Evolutionary conservation across 2,329 filamentous ascomycete species (phyloP).

Genomic region (Trichoderma koningii): DNA sequence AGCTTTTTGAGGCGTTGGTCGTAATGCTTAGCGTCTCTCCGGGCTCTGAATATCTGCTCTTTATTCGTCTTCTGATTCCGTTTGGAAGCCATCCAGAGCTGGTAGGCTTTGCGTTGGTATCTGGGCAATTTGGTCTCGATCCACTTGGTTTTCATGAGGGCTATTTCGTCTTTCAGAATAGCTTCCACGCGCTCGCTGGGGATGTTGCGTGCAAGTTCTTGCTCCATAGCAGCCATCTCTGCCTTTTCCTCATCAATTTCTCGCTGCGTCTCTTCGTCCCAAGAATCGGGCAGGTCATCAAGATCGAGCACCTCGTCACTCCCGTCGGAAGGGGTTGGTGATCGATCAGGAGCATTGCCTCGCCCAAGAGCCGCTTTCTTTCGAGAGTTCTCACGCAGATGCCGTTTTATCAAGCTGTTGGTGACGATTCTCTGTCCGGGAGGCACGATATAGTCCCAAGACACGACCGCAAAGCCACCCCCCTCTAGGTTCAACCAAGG

Average conservation of each 20-base stretch:
- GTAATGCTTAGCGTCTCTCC: slow-evolving; percentile 46
- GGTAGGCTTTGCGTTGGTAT: slow-evolving; percentile 57
- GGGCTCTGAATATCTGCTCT: slow-evolving; percentile 48
- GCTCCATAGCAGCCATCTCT: slow-evolving; percentile 30
- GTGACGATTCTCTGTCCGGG: slow-evolving; percentile 50
- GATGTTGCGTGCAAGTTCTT: slow-evolving; percentile 36
- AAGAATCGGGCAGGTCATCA: slow-evolving; percentile 36
- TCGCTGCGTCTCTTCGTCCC: slow-evolving; percentile 58
- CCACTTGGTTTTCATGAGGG: slow-evolving; percentile 58
- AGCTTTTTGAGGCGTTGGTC: slow-evolving; percentile 58
- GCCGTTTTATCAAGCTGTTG: slow-evolving; percentile 44
- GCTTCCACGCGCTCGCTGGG: slow-evolving; percentile 50
- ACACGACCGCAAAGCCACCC: slow-evolving; percentile 36
- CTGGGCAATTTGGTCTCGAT: slow-evolving; percentile 57
- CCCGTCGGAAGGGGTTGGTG: slow-evolving; percentile 30
- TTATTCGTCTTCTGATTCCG: slow-evolving; percentile 40
- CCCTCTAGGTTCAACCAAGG: slow-evolving; percentile 31
- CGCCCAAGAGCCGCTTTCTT: slow-evolving; percentile 27
- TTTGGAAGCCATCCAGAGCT: slow-evolving; percentile 62
- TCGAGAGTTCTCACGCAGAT: slow-evolving; percentile 40
- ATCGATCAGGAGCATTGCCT: slow-evolving; percentile 27
- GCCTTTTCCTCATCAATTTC: slow-evolving; percentile 58
- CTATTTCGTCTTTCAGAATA: slow-evolving; percentile 57
- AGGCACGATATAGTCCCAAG: slow-evolving; percentile 38
- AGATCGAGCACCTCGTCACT: slow-evolving; percentile 49